These are phyloP conservation scores for Phytophthora idaei DNA, from an alignment of 352 stramenopile genomes.

Conservation along the genomic window DNA sequence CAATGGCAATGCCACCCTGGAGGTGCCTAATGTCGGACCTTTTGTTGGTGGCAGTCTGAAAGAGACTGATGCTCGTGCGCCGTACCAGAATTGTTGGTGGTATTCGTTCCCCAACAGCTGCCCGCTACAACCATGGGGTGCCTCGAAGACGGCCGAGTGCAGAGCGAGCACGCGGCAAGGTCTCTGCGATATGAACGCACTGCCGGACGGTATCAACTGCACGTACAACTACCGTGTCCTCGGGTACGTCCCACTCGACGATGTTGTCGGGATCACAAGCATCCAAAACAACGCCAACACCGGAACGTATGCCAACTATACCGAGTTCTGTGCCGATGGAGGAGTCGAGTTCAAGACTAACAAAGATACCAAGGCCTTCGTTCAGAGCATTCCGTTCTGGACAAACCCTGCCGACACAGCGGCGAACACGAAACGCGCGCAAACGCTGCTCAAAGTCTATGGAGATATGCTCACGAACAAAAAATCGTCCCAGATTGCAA, in stretches of 20 bases:
- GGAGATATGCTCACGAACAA: conserved; percentile 26
- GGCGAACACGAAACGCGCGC: conserved; percentile 39
- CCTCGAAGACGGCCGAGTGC: conserved; percentile 48
- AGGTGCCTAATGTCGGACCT: conserved; percentile 34
- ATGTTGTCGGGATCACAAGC: conserved; percentile 74
- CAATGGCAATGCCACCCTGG: conserved; percentile 28
- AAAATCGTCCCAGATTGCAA: conserved; percentile 40
- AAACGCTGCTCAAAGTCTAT: conserved; percentile 55
- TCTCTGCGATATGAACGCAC: conserved; percentile 39
- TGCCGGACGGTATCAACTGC: conserved; percentile 65
- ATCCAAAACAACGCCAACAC: conserved; percentile 42
- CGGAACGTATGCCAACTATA: conserved; percentile 23
- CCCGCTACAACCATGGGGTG: conserved; percentile 23
- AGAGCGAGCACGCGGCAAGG: conserved; percentile 38
- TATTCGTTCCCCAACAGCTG: conserved; percentile 75
- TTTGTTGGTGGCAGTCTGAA: conserved; percentile 46
- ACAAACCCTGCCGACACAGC: conserved; percentile 38
- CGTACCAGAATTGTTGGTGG: conserved; percentile 66
- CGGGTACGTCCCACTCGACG: conserved; percentile 70
- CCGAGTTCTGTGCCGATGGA: conserved; percentile 55
- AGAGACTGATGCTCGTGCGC: conserved; percentile 45
- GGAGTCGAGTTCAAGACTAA: conserved; percentile 49
- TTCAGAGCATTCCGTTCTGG: conserved; percentile 60
- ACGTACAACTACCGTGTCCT: conserved; percentile 68
- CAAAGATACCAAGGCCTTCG: neutral